Conservation (phyloP, 2,329 filamentous ascomycete species). For the Venturia aucupariae region DNA sequence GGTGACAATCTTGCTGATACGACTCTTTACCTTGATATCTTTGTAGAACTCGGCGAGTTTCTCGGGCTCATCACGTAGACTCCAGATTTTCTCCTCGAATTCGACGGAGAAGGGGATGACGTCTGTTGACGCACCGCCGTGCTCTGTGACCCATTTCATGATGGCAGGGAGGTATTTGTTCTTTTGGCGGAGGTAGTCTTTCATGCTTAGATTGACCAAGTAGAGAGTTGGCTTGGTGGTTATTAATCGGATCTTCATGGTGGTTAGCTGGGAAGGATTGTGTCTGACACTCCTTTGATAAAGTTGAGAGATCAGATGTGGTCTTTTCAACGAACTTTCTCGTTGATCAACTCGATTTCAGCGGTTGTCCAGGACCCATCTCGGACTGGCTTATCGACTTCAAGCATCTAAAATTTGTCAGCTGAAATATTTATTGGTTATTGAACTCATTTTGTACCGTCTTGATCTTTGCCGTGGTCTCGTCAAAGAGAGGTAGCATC, state of each 20-base stretch:
- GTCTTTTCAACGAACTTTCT: not conserved
- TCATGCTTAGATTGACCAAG: constrained; percentile 39
- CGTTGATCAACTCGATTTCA: not conserved
- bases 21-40: constrained; percentile 35
- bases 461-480: not conserved
- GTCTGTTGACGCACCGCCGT: constrained; percentile 33
- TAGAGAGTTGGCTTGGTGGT: constrained; percentile 39
- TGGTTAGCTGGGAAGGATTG: not conserved
- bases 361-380: not conserved
- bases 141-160: constrained; percentile 38
- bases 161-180: constrained; percentile 38
- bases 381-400: not conserved
- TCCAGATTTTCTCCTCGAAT: constrained; percentile 37
- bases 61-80: constrained; percentile 30
- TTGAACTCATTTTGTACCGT: not conserved
- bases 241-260: constrained; percentile 37
- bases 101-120: constrained; percentile 39
- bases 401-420: not conserved
- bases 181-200: constrained; percentile 39
- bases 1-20: constrained; percentile 36
- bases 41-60: constrained; percentile 29
- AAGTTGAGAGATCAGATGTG: not conserved
- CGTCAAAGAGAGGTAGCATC: not conserved
- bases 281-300: not conserved
- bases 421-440: not conserved